Percentiles rank a stretch among this genome's conserved stretches.
Evolutionary conservation across 805 yeast genomes (phyloP).

Genomic region (Cyberlindnera lachancei): DNA sequence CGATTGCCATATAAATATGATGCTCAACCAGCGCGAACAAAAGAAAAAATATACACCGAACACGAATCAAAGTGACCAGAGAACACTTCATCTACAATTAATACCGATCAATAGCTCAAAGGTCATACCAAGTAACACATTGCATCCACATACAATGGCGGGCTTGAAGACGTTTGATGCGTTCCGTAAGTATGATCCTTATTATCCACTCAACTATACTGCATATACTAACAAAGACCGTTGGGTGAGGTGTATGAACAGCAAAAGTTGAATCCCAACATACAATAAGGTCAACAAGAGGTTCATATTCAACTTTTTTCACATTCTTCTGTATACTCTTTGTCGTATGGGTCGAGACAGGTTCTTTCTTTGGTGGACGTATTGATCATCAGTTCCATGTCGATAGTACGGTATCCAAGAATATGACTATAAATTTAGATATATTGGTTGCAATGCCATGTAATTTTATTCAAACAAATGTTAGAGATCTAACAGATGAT

Average conservation of each 20-base stretch:
- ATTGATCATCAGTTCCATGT: conserved; percentile 74
- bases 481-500: conserved; percentile 72
- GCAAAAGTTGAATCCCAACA: conserved; percentile 68
- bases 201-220: conserved; percentile 2
- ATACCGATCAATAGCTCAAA: too few relatives aligned
- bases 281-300: conserved; percentile 65
- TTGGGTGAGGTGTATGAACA: conserved; percentile 13
- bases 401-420: conserved; percentile 49
- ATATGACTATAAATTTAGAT: conserved; percentile 69
- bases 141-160: not conserved
- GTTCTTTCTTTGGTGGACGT: conserved; percentile 77
- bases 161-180: conserved; percentile 57
- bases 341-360: conserved; percentile 76
- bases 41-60: too few relatives aligned
- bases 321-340: conserved; percentile 57
- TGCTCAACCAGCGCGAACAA: too few relatives aligned
- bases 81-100: too few relatives aligned
- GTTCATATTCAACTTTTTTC: conserved; percentile 64
- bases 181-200: conserved; percentile 42
- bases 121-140: too few relatives aligned
- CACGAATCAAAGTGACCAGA: too few relatives aligned
- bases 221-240: not conserved
- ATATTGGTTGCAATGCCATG: conserved; percentile 82
- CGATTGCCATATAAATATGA: too few relatives aligned
- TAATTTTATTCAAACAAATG: conserved; percentile 63